A percentile compares a stretch with the other conserved stretches of the same genome.
phyloP scores from a whole-genome alignment of 1,284 basidiomycete genomes.

The Melampsora americana region DNA sequence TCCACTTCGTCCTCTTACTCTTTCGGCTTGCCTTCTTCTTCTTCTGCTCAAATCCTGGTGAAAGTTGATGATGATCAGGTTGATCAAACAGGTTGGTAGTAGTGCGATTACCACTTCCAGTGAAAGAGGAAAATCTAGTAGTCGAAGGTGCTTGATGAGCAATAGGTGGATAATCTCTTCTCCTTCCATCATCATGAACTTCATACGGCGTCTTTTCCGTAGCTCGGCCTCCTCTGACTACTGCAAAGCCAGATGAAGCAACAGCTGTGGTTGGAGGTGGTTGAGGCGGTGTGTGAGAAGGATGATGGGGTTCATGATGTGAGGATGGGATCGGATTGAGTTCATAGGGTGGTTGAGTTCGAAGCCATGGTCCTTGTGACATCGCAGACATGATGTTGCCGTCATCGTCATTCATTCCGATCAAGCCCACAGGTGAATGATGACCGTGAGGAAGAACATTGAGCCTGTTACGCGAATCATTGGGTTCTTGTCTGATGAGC shows the following conservation, averaged over 20 bases:
- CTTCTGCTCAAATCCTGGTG: neutral
- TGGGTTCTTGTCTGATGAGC: neutral
- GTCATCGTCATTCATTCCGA: slow-evolving; percentile 33
- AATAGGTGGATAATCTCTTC: slow-evolving; percentile 20
- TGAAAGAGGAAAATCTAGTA: neutral
- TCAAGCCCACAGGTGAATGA: neutral
- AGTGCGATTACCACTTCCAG: slow-evolving; percentile 7
- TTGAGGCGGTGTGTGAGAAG: neutral
- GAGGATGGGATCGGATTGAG: neutral
- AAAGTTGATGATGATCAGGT: neutral
- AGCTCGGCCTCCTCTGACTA: slow-evolving; percentile 54
- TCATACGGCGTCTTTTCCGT: slow-evolving; percentile 49
- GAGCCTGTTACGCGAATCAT: too few relatives aligned
- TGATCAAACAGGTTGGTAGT: slow-evolving; percentile 37
- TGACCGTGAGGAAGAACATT: too few relatives aligned
- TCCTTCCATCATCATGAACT: slow-evolving; percentile 46
- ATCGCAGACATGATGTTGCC: slow-evolving; percentile 43
- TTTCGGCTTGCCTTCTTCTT: neutral
- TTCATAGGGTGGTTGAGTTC: neutral
- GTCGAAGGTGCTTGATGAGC: neutral
- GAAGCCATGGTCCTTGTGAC: slow-evolving; percentile 41
- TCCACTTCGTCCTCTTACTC: neutral
- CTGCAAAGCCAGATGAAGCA: slow-evolving; percentile 52
- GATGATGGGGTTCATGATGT: neutral
- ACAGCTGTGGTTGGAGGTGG: neutral